Conservation (phyloP, 768 basidiomycete species). For the Jaapia argillacea region DNA sequence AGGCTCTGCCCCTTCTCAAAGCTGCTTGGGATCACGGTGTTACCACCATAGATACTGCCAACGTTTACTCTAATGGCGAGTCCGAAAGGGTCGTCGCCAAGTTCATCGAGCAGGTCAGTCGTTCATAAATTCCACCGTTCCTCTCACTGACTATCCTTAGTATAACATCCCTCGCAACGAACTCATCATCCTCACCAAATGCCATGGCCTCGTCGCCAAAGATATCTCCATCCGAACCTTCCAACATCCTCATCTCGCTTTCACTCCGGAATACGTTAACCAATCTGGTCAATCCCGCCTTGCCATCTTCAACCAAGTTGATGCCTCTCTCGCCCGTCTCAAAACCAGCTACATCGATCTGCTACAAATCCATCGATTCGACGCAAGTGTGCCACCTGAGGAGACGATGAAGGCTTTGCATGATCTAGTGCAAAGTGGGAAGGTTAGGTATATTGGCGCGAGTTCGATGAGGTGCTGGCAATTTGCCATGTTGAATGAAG, state of each 20-base stretch:
- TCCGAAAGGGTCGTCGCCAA: conserved; percentile 2
- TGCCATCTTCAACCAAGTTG: conserved; percentile 39
- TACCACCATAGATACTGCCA: conserved; percentile 23
- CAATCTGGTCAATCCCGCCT: background rate
- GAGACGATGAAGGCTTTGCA: conserved; percentile 32
- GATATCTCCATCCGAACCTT: conserved; percentile 6
- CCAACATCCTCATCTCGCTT: conserved; percentile 1
- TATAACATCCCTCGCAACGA: conserved; percentile 33
- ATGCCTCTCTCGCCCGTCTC: conserved; percentile 18
- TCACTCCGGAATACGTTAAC: conserved; percentile 33
- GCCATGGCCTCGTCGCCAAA: conserved; percentile 7
- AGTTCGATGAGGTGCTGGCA: conserved; percentile 23
- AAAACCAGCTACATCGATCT: conserved; percentile 14
- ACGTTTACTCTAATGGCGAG: conserved; percentile 8
- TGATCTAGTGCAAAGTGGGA: conserved; percentile 29
- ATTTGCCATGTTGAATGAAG: conserved; percentile 28
- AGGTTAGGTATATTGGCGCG: conserved; percentile 28
- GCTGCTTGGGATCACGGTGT: conserved; percentile 30
- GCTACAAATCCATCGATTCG: conserved; percentile 27
- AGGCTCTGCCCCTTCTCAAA: conserved; percentile 34
- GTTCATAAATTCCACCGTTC: conserved; percentile 26
- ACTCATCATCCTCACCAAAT: conserved; percentile 38
- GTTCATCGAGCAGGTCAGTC: conserved; percentile 23
- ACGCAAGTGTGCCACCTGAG: conserved; percentile 16
- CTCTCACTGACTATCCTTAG: conserved; percentile 33